Evolutionary conservation across 2,329 filamentous ascomycete genomes (phyloP).

Genomic region (Fusarium albidum): DNA sequence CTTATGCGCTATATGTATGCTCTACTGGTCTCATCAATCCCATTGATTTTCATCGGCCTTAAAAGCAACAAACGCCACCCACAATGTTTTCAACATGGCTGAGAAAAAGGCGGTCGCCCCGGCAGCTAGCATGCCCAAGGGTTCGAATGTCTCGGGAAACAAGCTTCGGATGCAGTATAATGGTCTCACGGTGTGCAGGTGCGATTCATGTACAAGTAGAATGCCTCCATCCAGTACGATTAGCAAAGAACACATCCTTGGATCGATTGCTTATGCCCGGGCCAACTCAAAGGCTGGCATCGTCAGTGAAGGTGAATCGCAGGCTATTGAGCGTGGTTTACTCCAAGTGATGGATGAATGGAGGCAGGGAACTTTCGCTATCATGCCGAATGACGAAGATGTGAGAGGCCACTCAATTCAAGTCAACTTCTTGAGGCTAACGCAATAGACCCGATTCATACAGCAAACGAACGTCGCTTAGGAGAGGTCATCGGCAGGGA

Average conservation of each 20-base stretch:
- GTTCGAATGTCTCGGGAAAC: constrained; percentile 44
- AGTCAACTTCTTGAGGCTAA: constrained; percentile 27
- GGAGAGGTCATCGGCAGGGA: constrained; percentile 89
- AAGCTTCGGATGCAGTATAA: constrained; percentile 39
- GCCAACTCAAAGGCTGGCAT: constrained; percentile 81
- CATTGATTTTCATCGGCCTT: constrained; percentile 27
- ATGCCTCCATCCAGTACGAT: constrained; percentile 83
- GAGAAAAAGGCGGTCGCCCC: constrained; percentile 41
- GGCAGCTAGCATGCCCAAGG: constrained; percentile 50
- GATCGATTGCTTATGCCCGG: constrained; percentile 82
- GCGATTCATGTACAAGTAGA: constrained; percentile 88
- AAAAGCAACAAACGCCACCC: constrained; percentile 29
- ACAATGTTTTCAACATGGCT: constrained; percentile 31
- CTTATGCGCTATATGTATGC: constrained; percentile 19
- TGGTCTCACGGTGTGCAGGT: constrained; percentile 39
- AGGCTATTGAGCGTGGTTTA: constrained; percentile 77
- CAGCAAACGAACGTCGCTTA: constrained; percentile 74
- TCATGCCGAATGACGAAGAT: constrained; percentile 64
- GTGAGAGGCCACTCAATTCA: constrained; percentile 38
- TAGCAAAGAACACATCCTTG: constrained; percentile 82
- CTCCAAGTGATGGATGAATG: constrained; percentile 64
- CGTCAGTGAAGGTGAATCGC: constrained; percentile 76
- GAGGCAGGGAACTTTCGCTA: constrained; percentile 59
- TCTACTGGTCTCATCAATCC: constrained; percentile 28
- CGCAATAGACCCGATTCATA: constrained; percentile 57